phyloP scores from a whole-genome alignment of 441 rosid genomes.

The Populus hybrid region DNA sequence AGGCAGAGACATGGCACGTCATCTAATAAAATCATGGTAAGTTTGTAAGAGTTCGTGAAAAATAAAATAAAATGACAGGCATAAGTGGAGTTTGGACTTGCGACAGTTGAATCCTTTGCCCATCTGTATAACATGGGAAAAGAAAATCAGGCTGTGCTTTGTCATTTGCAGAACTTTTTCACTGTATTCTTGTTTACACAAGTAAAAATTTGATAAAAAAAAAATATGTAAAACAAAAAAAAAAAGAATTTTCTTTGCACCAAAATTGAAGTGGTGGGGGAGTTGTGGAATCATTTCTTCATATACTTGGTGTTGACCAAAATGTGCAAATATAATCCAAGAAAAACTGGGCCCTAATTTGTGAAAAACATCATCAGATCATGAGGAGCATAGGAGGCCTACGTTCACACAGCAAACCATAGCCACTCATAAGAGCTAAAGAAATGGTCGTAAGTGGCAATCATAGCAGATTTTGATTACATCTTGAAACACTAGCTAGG shows the following conservation, averaged over 20 bases:
- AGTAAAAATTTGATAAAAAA: too few species aligned
- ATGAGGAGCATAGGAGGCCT: constrained; percentile 6
- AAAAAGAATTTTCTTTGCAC: background rate
- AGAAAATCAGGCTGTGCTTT: too few species aligned
- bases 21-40: too few species aligned
- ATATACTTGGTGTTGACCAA: constrained; percentile 15
- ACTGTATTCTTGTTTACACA: too few species aligned
- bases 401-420: constrained; percentile 14
- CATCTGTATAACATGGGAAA: too few species aligned
- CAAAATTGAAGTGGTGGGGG: background rate
- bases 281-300: constrained; percentile 12
- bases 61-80: too few species aligned
- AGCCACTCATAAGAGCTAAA: constrained; percentile 22
- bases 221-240: too few species aligned
- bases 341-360: background rate
- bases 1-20: too few species aligned
- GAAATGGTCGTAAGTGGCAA: constrained; percentile 31
- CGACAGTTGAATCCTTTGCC: too few species aligned
- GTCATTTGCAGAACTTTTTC: too few species aligned
- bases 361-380: constrained; percentile 11
- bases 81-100: too few species aligned
- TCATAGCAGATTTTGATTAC: constrained; percentile 26
- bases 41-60: too few species aligned
- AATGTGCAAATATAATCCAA: constrained; percentile 3
- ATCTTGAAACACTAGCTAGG: constrained; percentile 21